Evolutionary conservation across 106 monocot species (phyloP), one percentile per base, ranked within the genome.

Genomic region (Narthecium ossifragum): DNA sequence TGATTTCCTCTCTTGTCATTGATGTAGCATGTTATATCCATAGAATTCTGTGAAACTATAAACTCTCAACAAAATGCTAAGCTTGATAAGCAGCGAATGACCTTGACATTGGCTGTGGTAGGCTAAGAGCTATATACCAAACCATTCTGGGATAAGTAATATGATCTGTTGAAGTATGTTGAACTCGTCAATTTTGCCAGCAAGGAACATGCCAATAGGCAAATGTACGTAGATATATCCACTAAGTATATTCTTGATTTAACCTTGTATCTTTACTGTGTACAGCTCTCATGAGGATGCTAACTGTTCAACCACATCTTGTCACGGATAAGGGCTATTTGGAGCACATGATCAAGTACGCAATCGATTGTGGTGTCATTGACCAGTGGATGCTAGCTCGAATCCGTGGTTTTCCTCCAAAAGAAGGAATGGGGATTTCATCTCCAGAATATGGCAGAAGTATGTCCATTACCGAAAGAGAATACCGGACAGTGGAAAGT

Each of bases 251-350:
- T n/a, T n/a, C n/a, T n/a, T n/a, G n/a, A n/a, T n/a, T n/a, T n/a
- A 49, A 49, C 6, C n/a, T 2, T 30, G 27, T 30, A 10, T 55
- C 29, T 55, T 17, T 55, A 6, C 17, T 55, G 2, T 55, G 3
- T 70, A 36, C 79, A 93, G 92, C 81, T 54, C 85, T 93, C 7
- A 81, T 93, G 81, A 88, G 73, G 70, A 93, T 85, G 85, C 22
- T 93, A 17, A 78, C 85, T 27, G 81, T 88, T 28, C 79, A 88
- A 33, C 79, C 92, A 10, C 62, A 88, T 76, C 51, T 88, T 17
- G 46, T 55, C 8, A 85, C 88, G 17, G 81, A 93, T 33, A 81
- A 77, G 53, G 68, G 57, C 22, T 93, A 88, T 59, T 57, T 93
- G 50, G 75, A 85, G 58, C 83, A 76, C 45, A 77, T 47, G 51